phyloP scores from a whole-genome alignment of 345 rosid genomes.

The Lepidium africanum region DNA sequence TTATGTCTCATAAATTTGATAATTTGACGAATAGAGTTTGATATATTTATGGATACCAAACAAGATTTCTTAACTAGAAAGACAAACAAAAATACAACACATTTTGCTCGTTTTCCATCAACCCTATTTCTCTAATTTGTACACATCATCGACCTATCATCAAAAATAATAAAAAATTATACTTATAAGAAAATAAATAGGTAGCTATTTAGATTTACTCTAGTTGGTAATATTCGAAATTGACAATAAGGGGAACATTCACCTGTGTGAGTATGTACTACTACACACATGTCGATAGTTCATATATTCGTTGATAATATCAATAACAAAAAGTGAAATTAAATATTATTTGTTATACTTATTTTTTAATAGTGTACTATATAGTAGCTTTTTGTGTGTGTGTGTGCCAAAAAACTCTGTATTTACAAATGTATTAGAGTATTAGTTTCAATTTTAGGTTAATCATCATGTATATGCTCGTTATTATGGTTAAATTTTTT shows the following conservation, averaged over 20 bases:
- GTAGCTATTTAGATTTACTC: background rate
- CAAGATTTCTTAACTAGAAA: constrained; percentile 3
- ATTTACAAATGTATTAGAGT: background rate
- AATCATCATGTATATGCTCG: background rate
- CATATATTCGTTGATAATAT: background rate
- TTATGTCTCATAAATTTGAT: background rate
- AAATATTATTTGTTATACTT: background rate
- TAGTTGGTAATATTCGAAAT: background rate
- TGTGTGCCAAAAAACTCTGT: constrained; percentile 2
- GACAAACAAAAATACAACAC: constrained; percentile 8
- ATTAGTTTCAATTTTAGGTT: constrained; percentile 10
- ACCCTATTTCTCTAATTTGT: background rate
- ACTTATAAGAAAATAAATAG: background rate
- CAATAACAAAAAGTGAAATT: background rate
- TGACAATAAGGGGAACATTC: constrained; percentile 24
- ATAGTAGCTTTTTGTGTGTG: background rate
- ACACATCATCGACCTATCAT: constrained; percentile 5
- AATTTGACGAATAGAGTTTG: background rate
- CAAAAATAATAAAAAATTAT: background rate
- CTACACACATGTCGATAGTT: constrained; percentile 3
- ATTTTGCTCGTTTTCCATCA: constrained; percentile 27
- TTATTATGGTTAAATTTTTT: background rate
- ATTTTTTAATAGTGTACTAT: background rate
- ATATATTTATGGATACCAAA: constrained; percentile 1
- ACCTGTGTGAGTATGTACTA: constrained; percentile 20